phyloP scores from a whole-genome alignment of 805 yeast genomes.

The Myxozyma kluyveri region DNA sequence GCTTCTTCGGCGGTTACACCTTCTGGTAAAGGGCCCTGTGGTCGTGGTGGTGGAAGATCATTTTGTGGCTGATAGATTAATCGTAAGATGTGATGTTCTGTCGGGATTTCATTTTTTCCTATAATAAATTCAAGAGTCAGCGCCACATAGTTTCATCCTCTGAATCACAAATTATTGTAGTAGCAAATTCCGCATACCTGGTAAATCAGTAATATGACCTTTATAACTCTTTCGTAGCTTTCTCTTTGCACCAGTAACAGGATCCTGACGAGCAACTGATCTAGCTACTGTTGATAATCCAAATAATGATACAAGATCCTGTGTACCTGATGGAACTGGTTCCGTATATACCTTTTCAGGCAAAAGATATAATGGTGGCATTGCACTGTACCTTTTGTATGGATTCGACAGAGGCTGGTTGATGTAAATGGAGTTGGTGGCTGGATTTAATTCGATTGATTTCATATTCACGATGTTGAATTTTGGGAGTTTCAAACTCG shows the following conservation, averaged over 20 bases:
- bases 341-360: slow-evolving; percentile 15
- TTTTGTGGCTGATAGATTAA: slow-evolving; percentile 31
- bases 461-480: too few relatives aligned
- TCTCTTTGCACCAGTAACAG: slow-evolving; percentile 87
- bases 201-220: slow-evolving; percentile 81
- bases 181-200: slow-evolving; percentile 43
- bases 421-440: too few relatives aligned
- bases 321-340: slow-evolving; percentile 52
- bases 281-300: slow-evolving; percentile 64
- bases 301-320: slow-evolving; percentile 68
- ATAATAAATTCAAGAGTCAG: slow-evolving; percentile 20
- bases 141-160: neutral
- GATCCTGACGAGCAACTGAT: slow-evolving; percentile 81
- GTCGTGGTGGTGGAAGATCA: slow-evolving; percentile 46
- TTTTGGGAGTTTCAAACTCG: too few relatives aligned
- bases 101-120: slow-evolving; percentile 44
- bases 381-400: neutral
- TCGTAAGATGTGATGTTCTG: slow-evolving; percentile 30
- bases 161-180: neutral
- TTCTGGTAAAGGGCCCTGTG: slow-evolving; percentile 33
- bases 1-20: neutral
- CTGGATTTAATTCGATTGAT: too few relatives aligned
- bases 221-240: slow-evolving; percentile 93
- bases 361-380: slow-evolving; percentile 26
- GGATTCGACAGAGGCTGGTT: neutral